These are phyloP conservation scores for Xylariaceae sp. DNA, from an alignment of 2,329 filamentous ascomycete genomes.

Conservation along the genomic window DNA sequence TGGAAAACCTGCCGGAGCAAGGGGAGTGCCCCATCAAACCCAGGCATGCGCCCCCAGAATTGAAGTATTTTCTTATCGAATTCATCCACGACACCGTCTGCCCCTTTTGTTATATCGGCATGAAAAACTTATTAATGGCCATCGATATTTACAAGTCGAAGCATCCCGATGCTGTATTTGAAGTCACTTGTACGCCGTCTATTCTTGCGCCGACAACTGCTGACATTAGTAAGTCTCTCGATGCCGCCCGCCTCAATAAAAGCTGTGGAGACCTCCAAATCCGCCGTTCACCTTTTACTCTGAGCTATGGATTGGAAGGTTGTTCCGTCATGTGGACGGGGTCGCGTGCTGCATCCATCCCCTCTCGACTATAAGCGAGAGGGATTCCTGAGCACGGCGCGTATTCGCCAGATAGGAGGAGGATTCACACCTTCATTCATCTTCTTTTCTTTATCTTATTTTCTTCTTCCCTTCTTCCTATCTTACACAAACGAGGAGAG, in stretches of 20 bases:
- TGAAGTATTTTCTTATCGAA: conserved; percentile 38
- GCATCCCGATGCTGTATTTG: conserved; percentile 42
- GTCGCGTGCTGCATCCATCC: not conserved
- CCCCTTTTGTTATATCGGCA: conserved; percentile 48
- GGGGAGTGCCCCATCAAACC: not conserved
- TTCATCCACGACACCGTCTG: conserved; percentile 48
- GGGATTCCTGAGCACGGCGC: no score
- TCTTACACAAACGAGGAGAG: not conserved
- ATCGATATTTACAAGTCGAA: conserved; percentile 37
- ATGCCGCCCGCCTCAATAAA: conserved; percentile 1
- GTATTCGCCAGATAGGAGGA: no score
- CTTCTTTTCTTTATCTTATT: not conserved
- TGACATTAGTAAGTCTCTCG: conserved; percentile 26
- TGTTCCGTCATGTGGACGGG: not conserved
- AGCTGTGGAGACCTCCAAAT: not conserved
- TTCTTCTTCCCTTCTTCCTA: not conserved
- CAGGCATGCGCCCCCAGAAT: conserved; percentile 4
- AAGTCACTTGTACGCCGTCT: conserved; percentile 44
- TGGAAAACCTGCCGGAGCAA: not conserved
- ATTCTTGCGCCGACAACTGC: conserved; percentile 35
- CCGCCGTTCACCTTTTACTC: no score
- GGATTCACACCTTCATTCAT: no score
- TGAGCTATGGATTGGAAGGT: no score
- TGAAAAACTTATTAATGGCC: conserved; percentile 42
- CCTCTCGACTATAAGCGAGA: no score